These are phyloP conservation scores for Talaromyces pinophilus DNA, from an alignment of 2,329 filamentous ascomycete genomes.

Conservation along the genomic window DNA sequence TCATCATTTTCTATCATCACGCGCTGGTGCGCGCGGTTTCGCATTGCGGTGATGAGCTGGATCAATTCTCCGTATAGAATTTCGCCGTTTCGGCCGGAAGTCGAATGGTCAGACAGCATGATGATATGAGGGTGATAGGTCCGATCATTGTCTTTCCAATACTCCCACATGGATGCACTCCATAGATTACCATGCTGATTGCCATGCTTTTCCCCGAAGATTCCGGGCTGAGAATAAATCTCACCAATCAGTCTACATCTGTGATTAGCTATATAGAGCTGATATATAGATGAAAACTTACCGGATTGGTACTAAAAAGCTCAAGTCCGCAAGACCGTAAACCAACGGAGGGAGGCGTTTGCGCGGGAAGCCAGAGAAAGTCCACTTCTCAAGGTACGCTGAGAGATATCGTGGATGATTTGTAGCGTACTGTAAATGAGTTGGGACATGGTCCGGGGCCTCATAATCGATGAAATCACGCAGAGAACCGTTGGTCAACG, in stretches of 20 bases:
- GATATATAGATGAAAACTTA: background rate
- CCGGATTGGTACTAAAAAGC: background rate
- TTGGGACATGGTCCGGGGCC: too few relatives aligned
- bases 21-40: slow-evolving; percentile 10
- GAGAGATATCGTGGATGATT: background rate
- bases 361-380: background rate
- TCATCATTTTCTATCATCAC: background rate
- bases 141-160: background rate
- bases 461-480: too few relatives aligned
- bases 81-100: background rate
- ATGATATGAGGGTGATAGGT: slow-evolving; percentile 5
- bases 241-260: background rate
- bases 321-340: background rate
- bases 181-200: background rate
- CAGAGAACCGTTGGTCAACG: too few relatives aligned
- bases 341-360: background rate
- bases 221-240: background rate
- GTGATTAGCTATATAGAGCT: background rate
- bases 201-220: background rate
- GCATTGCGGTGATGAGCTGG: background rate
- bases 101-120: background rate
- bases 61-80: slow-evolving; percentile 9
- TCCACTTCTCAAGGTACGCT: background rate
- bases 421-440: background rate
- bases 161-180: background rate